Percentiles rank a stretch among this genome's conserved stretches.
These are phyloP conservation scores for Gremmenia infestans DNA, from an alignment of 2,329 filamentous ascomycete genomes.

Conservation along the genomic window DNA sequence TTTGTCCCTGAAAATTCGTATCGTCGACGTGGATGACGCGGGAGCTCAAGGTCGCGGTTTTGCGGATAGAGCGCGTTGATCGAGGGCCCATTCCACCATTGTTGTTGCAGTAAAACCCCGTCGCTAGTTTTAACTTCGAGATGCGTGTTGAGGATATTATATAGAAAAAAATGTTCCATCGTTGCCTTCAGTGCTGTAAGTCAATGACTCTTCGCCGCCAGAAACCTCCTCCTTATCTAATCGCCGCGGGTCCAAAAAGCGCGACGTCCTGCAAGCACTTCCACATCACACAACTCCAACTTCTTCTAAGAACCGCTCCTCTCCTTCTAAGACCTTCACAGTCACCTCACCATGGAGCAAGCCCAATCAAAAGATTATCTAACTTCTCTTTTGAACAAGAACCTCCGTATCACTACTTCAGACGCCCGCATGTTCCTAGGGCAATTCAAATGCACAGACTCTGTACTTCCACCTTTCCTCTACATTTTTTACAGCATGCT, in stretches of 20 bases:
- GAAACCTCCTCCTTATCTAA: slow-evolving; percentile 7
- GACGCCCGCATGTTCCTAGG: slow-evolving; percentile 88
- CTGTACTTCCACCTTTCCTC: slow-evolving; percentile 49
- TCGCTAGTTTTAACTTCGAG: background rate
- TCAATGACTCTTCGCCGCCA: slow-evolving; percentile 5
- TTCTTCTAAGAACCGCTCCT: background rate
- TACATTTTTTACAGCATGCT: background rate
- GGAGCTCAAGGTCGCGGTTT: slow-evolving; percentile 5
- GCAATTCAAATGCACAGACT: slow-evolving; percentile 90
- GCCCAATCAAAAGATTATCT: slow-evolving; percentile 53
- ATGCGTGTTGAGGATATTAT: background rate
- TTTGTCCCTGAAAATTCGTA: background rate
- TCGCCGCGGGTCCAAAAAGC: background rate
- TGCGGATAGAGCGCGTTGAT: background rate
- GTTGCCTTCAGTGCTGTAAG: background rate
- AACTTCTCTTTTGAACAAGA: slow-evolving; percentile 67
- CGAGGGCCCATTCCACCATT: slow-evolving; percentile 8
- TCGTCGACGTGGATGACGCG: background rate
- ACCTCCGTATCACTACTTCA: slow-evolving; percentile 70
- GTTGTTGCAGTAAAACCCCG: background rate
- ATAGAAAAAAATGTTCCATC: background rate
- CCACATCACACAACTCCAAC: background rate
- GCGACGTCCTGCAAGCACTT: background rate
- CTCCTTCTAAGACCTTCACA: background rate
- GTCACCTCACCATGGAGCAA: slow-evolving; percentile 31